These are phyloP conservation scores for Lentinula sp. DNA, from an alignment of 768 basidiomycete species.

Conservation along the genomic window DNA sequence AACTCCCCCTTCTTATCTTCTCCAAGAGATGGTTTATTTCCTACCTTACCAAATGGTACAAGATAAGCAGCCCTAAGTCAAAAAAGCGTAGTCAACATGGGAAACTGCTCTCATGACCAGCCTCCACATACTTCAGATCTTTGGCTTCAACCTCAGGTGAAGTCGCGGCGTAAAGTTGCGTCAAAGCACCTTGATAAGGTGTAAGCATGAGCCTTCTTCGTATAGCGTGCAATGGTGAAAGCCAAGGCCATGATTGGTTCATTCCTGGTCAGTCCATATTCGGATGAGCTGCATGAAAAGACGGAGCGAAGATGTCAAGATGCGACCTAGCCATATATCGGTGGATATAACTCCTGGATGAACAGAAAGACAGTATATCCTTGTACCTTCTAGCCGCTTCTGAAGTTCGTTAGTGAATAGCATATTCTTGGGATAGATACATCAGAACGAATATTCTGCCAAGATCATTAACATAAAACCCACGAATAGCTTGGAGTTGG, in stretches of 20 bases:
- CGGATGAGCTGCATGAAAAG: no score
- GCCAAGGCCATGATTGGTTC: neutral
- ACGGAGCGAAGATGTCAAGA: neutral
- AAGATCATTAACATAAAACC: no score
- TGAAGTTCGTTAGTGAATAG: constrained; percentile 7
- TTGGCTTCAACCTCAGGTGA: constrained; percentile 11
- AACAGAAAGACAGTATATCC: constrained; percentile 7
- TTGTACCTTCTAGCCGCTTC: neutral
- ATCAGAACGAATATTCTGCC: neutral
- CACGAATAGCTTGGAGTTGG: neutral
- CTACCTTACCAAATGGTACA: neutral
- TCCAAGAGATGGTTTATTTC: neutral
- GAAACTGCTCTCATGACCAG: neutral
- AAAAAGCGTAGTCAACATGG: neutral
- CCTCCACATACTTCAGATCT: neutral
- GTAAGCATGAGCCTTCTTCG: neutral
- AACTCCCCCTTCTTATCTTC: constrained; percentile 4
- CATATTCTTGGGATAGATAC: neutral
- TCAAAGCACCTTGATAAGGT: constrained; percentile 11
- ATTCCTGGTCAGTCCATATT: no score
- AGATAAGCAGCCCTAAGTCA: constrained; percentile 1
- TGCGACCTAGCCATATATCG: neutral
- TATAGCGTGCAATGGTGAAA: neutral
- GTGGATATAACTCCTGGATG: constrained; percentile 5
- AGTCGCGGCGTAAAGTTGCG: constrained; percentile 16